Conservation (phyloP, 2,329 filamentous ascomycete species). For the Phaeosphaeria sp. region DNA sequence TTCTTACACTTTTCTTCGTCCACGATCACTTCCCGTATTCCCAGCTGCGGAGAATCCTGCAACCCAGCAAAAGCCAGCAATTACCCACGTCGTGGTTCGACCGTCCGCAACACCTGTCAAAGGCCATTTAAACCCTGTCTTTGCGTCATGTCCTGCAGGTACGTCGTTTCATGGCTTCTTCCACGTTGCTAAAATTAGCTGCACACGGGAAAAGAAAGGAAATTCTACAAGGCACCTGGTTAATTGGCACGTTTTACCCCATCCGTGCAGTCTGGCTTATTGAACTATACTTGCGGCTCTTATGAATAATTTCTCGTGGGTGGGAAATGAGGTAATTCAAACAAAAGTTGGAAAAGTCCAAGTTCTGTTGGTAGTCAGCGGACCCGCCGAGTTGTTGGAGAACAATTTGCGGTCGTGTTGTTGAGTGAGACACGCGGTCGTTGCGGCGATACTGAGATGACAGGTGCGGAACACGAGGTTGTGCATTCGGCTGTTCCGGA, state of each 20-base stretch:
- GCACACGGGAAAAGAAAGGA: neutral
- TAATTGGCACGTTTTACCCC: conserved; percentile 2
- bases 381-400: too few relatives aligned
- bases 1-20: too few relatives aligned
- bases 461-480: neutral
- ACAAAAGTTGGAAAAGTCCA: too few relatives aligned
- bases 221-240: neutral
- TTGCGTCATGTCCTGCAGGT: neutral
- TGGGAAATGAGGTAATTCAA: neutral
- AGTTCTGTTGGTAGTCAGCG: too few relatives aligned
- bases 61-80: neutral
- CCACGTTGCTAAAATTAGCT: neutral
- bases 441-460: neutral
- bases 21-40: neutral
- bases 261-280: neutral
- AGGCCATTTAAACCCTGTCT: neutral
- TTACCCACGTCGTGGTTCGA: neutral
- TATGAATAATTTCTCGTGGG: neutral
- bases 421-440: neutral
- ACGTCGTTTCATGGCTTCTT: neutral
- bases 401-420: too few relatives aligned
- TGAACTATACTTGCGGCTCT: neutral
- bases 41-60: neutral
- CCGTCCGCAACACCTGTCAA: neutral
- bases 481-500: neutral